Conservation (phyloP, 208 protist species). For the Crithidia expoeki region DNA sequence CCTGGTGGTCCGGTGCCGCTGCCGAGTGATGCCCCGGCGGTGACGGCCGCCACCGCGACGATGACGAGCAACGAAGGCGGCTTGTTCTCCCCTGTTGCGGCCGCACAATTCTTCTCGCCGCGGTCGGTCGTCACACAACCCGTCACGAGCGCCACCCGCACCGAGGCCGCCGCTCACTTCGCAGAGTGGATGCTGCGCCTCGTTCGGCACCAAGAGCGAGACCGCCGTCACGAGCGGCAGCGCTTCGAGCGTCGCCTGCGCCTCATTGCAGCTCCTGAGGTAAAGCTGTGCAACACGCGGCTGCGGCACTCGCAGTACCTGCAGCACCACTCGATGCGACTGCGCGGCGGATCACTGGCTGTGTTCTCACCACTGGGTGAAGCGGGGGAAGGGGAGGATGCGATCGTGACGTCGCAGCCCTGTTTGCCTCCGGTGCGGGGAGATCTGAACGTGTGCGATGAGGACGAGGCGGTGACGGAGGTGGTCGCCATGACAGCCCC, state of each 20-base stretch:
- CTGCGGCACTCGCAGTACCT: slow-evolving; percentile 24
- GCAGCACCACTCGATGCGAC: slow-evolving; percentile 22
- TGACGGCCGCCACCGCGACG: neutral
- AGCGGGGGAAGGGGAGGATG: slow-evolving; percentile 13
- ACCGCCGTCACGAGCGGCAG: slow-evolving; percentile 36
- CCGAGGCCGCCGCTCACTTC: slow-evolving; percentile 51
- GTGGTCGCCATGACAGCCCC: slow-evolving; percentile 8
- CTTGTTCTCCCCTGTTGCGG: neutral
- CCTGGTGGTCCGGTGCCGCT: slow-evolving; percentile 9
- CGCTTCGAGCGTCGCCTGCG: slow-evolving; percentile 17
- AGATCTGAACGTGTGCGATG: neutral
- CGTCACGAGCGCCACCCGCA: slow-evolving; percentile 24
- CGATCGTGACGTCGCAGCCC: slow-evolving; percentile 14
- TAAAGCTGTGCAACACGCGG: neutral
- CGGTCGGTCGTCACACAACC: slow-evolving; percentile 10
- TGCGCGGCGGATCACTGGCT: slow-evolving; percentile 16
- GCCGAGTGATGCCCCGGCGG: slow-evolving; percentile 3
- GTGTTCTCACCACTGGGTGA: slow-evolving; percentile 12
- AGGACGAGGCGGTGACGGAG: neutral
- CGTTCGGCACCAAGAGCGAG: slow-evolving; percentile 40
- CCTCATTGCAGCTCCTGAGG: slow-evolving; percentile 8
- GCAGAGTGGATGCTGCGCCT: slow-evolving; percentile 58
- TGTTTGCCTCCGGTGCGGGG: neutral
- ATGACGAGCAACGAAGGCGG: slow-evolving; percentile 2
- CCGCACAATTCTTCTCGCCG: slow-evolving; percentile 7